phyloP scores from a whole-genome alignment of 2,329 filamentous ascomycete species.

The Fusarium sp. region DNA sequence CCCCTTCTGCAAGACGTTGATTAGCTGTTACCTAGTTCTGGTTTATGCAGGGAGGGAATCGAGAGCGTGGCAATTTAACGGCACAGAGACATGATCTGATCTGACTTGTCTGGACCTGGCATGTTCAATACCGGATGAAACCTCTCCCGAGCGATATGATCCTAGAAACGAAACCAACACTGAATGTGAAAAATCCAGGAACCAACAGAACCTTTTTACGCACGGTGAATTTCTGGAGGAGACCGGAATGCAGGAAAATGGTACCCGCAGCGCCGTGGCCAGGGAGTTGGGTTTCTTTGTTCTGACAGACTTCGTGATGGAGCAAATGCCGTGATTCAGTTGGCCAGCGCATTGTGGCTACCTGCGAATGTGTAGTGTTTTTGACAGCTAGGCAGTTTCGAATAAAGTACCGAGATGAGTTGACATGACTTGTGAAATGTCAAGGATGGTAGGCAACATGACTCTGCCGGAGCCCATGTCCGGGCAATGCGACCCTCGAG shows the following conservation, averaged over 20 bases:
- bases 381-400: background rate
- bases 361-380: background rate
- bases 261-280: constrained; percentile 27
- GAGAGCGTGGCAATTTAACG: constrained; percentile 9
- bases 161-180: constrained; percentile 2
- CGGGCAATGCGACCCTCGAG: constrained; percentile 13
- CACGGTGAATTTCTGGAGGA: background rate
- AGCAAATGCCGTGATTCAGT: background rate
- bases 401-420: background rate
- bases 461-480: constrained; percentile 19
- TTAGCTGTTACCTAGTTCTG: background rate
- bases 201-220: constrained; percentile 16
- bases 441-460: constrained; percentile 1
- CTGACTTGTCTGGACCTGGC: background rate
- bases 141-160: background rate
- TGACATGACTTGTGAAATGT: constrained; percentile 8
- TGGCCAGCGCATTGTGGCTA: constrained; percentile 18
- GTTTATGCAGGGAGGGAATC: constrained; percentile 10
- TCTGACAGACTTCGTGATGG: constrained; percentile 14
- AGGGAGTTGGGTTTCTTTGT: constrained; percentile 28
- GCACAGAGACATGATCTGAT: constrained; percentile 27
- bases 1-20: background rate
- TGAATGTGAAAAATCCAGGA: background rate
- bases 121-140: constrained; percentile 3
- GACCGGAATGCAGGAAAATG: constrained; percentile 4